Evolutionary conservation across 192 early-diverging fungal genomes (phyloP), one percentile per base, ranked within the genome.

Genomic region (Gonapodya prolifera): DNA sequence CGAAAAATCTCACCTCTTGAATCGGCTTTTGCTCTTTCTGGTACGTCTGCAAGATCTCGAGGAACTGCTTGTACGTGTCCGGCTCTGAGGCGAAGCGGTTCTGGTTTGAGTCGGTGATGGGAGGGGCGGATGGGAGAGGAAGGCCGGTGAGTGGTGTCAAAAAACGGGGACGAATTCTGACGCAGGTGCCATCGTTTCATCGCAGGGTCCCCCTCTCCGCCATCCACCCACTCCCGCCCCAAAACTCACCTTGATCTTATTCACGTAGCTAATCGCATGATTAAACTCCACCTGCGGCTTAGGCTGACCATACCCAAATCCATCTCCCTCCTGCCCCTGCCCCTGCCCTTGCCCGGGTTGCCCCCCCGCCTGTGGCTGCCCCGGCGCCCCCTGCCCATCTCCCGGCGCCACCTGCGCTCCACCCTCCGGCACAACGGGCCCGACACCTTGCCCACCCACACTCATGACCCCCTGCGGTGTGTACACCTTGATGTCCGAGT

Each of bases 261-360:
- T 98, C 8, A 99, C 98, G 81, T 98, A 99, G 81, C 94, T 98
- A 70, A 99, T 99, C 13, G 98, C 98, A 80, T 98, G 96, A 75
- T 95, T 93, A 79, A 99, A 99, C 80, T 99, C 98, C 16, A 98
- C 91, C 0, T 95, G 95, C 34, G 80, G 35, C 35, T 32, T 34
- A 23, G 17, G 23, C 32, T n/a, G n/a, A n/a, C n/a, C n/a, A n/a
- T n/a, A n/a, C n/a, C n/a, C n/a, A 35, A 1, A 73, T 73, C 34
- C 0, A 23, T 18, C 16, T 73, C 33, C 35, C 35, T 33, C 0
- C n/a, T n/a, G n/a, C n/a, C n/a, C n/a, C n/a, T n/a, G n/a, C n/a
- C n/a, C n/a, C n/a, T n/a, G n/a, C n/a, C 35, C 73, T 1, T 75
- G n/a, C n/a, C n/a, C n/a, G n/a, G n/a, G n/a, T n/a, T n/a, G n/a